These are phyloP conservation scores for Aspergillus affinis DNA, from an alignment of 495 filamentous ascomycete species.

Conservation along the genomic window DNA sequence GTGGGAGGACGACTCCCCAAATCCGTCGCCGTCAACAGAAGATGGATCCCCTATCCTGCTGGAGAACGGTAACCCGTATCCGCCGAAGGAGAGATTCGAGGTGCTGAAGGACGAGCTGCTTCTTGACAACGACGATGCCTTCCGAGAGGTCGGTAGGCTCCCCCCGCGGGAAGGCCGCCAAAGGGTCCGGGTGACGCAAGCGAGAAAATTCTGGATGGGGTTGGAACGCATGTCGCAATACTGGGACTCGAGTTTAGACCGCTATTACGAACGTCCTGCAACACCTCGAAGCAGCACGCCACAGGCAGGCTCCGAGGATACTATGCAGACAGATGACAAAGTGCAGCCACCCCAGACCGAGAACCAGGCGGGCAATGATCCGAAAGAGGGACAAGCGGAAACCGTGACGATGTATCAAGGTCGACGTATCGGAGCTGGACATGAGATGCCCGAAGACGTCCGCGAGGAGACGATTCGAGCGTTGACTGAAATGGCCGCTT, in stretches of 20 bases:
- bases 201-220: constrained; percentile 60
- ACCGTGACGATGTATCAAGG: constrained; percentile 43
- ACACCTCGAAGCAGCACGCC: constrained; percentile 26
- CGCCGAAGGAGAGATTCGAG: constrained; percentile 49
- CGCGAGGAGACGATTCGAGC: constrained; percentile 67
- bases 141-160: constrained; percentile 48
- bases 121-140: constrained; percentile 58
- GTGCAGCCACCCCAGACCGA: not conserved
- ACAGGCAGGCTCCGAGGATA: constrained; percentile 17
- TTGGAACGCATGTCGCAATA: constrained; percentile 60
- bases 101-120: constrained; percentile 48
- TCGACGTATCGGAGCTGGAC: constrained; percentile 60
- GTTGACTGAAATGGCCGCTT: constrained; percentile 76
- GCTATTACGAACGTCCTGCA: constrained; percentile 48
- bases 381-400: constrained; percentile 17
- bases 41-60: constrained; percentile 33
- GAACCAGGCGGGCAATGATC: constrained; percentile 11
- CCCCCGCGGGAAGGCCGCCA: constrained; percentile 39
- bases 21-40: constrained; percentile 20
- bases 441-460: constrained; percentile 73
- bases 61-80: constrained; percentile 51
- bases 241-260: constrained; percentile 62
- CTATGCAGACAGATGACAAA: constrained; percentile 27
- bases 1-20: constrained; percentile 38
- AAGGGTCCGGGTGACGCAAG: constrained; percentile 50